These are phyloP conservation scores for Neurospora sp. DNA, from an alignment of 495 filamentous ascomycete genomes.

Conservation along the genomic window DNA sequence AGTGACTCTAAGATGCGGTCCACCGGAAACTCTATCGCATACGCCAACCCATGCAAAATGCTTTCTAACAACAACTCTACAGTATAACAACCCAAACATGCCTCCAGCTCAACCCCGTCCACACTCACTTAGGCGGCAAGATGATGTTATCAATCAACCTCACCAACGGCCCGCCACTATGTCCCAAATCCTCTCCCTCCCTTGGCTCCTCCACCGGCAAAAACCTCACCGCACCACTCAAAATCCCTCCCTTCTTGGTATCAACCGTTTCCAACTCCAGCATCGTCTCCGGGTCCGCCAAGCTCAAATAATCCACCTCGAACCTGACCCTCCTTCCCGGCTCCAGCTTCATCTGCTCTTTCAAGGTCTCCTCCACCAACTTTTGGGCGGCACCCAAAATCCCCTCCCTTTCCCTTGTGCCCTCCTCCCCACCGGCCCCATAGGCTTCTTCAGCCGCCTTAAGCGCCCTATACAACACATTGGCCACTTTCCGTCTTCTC, in stretches of 20 bases:
- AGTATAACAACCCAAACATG: background rate
- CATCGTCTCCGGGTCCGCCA: conserved; percentile 73
- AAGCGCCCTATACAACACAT: conserved; percentile 58
- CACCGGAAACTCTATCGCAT: background rate
- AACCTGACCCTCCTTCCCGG: conserved; percentile 56
- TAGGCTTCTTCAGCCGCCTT: conserved; percentile 61
- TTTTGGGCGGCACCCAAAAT: conserved; percentile 57
- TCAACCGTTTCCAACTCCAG: conserved; percentile 64
- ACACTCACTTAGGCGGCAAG: conserved; percentile 34
- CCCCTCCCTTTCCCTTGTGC: conserved; percentile 45
- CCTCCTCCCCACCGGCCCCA: conserved; percentile 19
- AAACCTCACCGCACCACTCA: conserved; percentile 90
- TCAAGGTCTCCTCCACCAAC: conserved; percentile 38
- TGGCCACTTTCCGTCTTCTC: conserved; percentile 59
- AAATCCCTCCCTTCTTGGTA: conserved; percentile 57
- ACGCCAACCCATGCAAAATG: background rate
- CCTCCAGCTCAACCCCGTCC: background rate
- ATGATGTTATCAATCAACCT: conserved; percentile 93
- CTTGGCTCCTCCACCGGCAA: conserved; percentile 60
- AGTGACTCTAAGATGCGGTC: background rate
- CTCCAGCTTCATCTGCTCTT: conserved; percentile 52
- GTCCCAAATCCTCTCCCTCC: conserved; percentile 62
- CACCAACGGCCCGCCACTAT: conserved; percentile 56
- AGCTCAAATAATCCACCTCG: conserved; percentile 82
- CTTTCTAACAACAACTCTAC: background rate